Conservation (phyloP, 805 yeast species). For the Hanseniaspora thailandica region DNA sequence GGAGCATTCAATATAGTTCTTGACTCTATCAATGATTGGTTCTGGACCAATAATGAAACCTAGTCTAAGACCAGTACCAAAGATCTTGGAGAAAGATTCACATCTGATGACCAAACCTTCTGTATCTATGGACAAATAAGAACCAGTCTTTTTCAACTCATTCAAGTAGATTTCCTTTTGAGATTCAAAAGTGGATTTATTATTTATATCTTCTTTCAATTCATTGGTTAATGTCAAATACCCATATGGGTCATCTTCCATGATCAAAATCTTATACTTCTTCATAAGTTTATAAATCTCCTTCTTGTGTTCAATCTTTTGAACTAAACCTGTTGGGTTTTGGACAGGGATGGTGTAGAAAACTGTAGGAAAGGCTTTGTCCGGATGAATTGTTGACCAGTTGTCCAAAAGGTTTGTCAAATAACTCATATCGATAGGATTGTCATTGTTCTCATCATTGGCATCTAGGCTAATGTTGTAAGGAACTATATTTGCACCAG, state of each 20-base stretch:
- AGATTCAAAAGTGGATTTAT: constrained; percentile 22
- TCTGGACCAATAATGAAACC: constrained; percentile 48
- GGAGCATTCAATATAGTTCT: constrained; percentile 32
- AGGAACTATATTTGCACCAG: constrained; percentile 49
- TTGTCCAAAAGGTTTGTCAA: constrained; percentile 40
- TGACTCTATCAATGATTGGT: constrained; percentile 34
- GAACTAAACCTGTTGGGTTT: constrained; percentile 54
- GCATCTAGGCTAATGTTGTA: constrained; percentile 35
- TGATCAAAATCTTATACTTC: constrained; percentile 43
- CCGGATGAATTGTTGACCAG: constrained; percentile 43
- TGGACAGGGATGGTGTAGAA: constrained; percentile 60
- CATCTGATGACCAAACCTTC: constrained; percentile 48
- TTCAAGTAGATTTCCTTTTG: constrained; percentile 36
- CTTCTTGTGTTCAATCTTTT: constrained; percentile 36
- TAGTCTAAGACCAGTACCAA: constrained; percentile 54
- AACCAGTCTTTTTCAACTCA: constrained; percentile 38
- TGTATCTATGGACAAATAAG: constrained; percentile 43
- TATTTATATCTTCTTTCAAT: constrained; percentile 21
- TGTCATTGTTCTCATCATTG: constrained; percentile 41
- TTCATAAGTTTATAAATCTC: constrained; percentile 42
- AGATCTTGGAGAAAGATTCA: constrained; percentile 54
- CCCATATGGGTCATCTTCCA: constrained; percentile 65
- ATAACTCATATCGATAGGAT: constrained; percentile 36
- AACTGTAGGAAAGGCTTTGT: constrained; percentile 43
- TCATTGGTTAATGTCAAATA: constrained; percentile 39